Evolutionary conservation across 495 filamentous ascomycete species (phyloP).

Genomic region (Daldinia decipiens): DNA sequence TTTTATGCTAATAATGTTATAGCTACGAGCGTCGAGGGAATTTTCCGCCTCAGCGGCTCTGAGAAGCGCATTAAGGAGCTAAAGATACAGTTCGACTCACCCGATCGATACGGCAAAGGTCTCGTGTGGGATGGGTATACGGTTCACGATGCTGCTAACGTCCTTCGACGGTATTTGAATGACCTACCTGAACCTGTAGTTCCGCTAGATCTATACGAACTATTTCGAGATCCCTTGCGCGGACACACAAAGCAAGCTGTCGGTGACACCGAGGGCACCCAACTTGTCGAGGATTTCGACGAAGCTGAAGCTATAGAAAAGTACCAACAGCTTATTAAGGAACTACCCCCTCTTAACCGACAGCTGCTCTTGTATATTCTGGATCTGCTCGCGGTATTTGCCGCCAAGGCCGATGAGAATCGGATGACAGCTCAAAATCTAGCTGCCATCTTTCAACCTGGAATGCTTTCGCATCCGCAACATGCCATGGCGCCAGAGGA

Average conservation of each 20-base stretch:
- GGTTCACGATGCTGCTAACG: slow-evolving; percentile 98
- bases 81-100: slow-evolving; percentile 89
- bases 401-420: slow-evolving; percentile 96
- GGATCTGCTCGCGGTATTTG: slow-evolving; percentile 97
- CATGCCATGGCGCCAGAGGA: slow-evolving; percentile 96
- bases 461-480: slow-evolving; percentile 89
- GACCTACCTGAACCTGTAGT: slow-evolving; percentile 96
- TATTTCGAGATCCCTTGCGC: slow-evolving; percentile 85
- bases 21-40: slow-evolving; percentile 97
- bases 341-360: slow-evolving; percentile 91
- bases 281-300: slow-evolving; percentile 75
- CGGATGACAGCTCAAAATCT: slow-evolving; percentile 95
- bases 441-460: slow-evolving; percentile 98
- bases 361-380: slow-evolving; percentile 96
- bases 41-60: slow-evolving; percentile 96
- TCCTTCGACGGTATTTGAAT: slow-evolving; percentile 93
- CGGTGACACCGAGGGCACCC: slow-evolving; percentile 65
- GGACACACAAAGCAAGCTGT: slow-evolving; percentile 79
- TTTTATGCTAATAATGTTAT: slow-evolving; percentile 42
- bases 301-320: slow-evolving; percentile 76
- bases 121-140: slow-evolving; percentile 98
- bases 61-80: slow-evolving; percentile 98
- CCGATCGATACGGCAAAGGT: slow-evolving; percentile 95
- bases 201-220: slow-evolving; percentile 90
- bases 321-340: slow-evolving; percentile 91